Base-by-base conservation (phyloP, 768 basidiomycete species). In the Tulasnella sp. region DNA sequence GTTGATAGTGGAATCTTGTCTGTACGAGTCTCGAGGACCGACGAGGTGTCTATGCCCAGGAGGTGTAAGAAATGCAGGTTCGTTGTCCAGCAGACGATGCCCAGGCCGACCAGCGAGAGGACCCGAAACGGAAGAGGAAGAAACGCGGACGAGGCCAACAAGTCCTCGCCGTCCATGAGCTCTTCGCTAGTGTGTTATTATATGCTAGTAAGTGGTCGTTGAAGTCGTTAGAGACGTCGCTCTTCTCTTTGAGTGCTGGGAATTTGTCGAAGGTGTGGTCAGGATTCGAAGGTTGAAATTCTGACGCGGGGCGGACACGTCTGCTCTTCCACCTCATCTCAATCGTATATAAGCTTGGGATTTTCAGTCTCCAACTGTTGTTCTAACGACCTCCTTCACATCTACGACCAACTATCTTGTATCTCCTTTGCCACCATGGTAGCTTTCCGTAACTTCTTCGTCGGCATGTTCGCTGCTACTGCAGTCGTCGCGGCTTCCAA, bases 81-180 rank as follows among this genome's bases (percentile, higher is more conserved):
- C 46, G 93, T 91, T 0, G 96, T 96, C 96, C 97, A 99, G 82
- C 93, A 93, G 5, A 97, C 87, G 79, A 96, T 90, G 16, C 95
- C 96, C 46, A 95, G 83, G 28, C 94, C 93, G 78, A 91, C 88
- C 80, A 98, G 89, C 82, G 91, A 90, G 80, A 98, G 90, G 37
- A 96, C 95, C 82, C 98, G 94, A 85, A 96, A 98, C 0, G 98
- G 97, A 0, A 99, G 89, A 16, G 98, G 97, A 84, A 97, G 42
- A 34, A 80, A 80, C 31, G 77, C 77, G 77, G 48, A 58, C 58
- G 58, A 64, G 40, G 77, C 77, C n/a, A 78, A 41, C 41, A 78
- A 28, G 58, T 78, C 77, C 64, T 78, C 77, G 41, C 77, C 77
- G 41, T 78, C 77, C 77, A 78, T 78, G 50, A 14, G 22, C 4